Conservation (phyloP, 345 rosid species). For the Anastatica hierochuntica region DNA sequence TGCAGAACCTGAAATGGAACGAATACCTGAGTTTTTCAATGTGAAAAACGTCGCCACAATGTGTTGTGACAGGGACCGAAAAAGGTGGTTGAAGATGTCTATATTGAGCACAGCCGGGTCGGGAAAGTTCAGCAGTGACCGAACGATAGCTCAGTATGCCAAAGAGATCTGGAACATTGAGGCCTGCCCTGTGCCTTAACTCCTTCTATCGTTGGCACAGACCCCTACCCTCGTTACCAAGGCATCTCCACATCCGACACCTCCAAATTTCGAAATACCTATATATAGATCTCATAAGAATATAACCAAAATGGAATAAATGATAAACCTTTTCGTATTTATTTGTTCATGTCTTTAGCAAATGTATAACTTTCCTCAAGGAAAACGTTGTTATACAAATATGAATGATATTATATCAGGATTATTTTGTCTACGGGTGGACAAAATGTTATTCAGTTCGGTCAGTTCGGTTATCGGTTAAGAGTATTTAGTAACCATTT, state of each 20-base stretch:
- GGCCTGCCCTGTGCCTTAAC: constrained; percentile 62
- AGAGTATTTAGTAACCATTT: too few relatives aligned
- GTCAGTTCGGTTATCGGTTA: too few relatives aligned
- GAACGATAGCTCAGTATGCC: constrained; percentile 80
- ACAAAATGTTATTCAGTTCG: too few relatives aligned
- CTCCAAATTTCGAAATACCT: neutral
- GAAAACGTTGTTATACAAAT: too few relatives aligned
- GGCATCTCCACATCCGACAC: constrained; percentile 5
- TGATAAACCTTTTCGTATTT: neutral
- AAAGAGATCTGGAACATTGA: constrained; percentile 84
- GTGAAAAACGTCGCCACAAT: neutral
- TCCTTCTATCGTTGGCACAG: neutral
- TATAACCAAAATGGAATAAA: constrained; percentile 10
- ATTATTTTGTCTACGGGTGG: too few relatives aligned
- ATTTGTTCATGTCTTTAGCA: too few relatives aligned
- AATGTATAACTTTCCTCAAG: too few relatives aligned
- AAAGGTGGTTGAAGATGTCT: constrained; percentile 82
- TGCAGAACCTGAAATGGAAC: neutral
- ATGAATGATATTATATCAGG: too few relatives aligned
- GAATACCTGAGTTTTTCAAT: neutral
- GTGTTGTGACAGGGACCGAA: constrained; percentile 51
- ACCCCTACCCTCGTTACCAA: neutral
- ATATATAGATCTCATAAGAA: neutral
- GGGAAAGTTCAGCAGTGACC: constrained; percentile 89
- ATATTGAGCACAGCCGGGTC: constrained; percentile 87